Base-by-base conservation (phyloP, 2,329 filamentous ascomycete genomes). In the Fusarium pseudograminearum region DNA sequence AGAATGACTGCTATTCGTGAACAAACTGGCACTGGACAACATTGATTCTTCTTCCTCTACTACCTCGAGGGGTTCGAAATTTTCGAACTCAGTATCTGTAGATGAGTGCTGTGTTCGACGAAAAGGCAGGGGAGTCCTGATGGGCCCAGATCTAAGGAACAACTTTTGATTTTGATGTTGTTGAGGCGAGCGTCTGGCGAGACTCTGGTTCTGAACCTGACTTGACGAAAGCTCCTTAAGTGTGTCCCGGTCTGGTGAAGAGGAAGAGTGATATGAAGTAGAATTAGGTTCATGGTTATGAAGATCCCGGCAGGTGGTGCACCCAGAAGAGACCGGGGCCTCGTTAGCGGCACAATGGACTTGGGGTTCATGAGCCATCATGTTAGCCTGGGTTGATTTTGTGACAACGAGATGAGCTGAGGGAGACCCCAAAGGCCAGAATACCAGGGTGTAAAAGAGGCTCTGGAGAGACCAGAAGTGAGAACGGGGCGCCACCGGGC, bases 41-140 rank as follows among this genome's bases (percentile, higher is more conserved):
- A 58, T 68, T 41, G 73, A 60, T 61, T 78, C 78, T 47, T 79
- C 77, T 50, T 79, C 77, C 38, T 71, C 61, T n/a, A 78, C 76
- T 16, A 70, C 71, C 69, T 76, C 73, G 30, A 79, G 73, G 50
- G 78, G 77, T 57, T 78, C 76, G 60, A 80, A 81, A 3, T 72
- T 77, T 30, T 78, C 74, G n/a, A 67, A 55, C 31, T 77, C 74
- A 48, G 77, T 69, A 33, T 77, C 74, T 45, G 77, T 69, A 33
- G 73, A 70, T 20, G 77, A 74, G n/a, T 78, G 79, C 38, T 76
- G 76, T 61, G 73, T 74, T 54, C 68, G 63, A 48, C 73, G 73
- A 51, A 74, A 67, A 15, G 41, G 54, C 57, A 63, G 18, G 20
- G 45, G 31, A 52, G 48, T 61, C 26, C 67, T 67, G 67, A 61